These are phyloP conservation scores for Yarrowia osloensis DNA, from an alignment of 805 yeast genomes.

Conservation along the genomic window DNA sequence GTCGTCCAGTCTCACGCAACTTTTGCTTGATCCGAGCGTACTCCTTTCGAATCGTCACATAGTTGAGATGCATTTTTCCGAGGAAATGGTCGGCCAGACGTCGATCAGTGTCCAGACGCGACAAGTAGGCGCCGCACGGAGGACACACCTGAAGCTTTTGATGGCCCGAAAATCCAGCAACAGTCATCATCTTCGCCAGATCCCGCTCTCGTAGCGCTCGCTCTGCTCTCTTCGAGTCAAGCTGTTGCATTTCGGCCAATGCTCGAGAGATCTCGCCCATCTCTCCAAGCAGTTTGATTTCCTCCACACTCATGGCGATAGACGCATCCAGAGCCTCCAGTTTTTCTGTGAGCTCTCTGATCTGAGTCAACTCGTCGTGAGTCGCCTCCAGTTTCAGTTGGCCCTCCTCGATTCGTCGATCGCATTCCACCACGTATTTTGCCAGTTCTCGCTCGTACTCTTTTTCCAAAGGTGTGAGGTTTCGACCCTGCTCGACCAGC, in stretches of 20 bases:
- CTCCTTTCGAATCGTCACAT: constrained; percentile 63
- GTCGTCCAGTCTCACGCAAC: constrained; percentile 10
- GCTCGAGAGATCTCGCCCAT: constrained; percentile 56
- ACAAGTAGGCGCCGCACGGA: constrained; percentile 84
- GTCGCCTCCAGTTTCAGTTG: constrained; percentile 68
- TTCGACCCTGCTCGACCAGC: constrained; percentile 44
- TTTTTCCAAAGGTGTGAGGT: constrained; percentile 50
- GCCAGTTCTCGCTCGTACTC: constrained; percentile 53
- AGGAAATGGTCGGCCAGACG: constrained; percentile 86
- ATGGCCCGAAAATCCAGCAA: constrained; percentile 77
- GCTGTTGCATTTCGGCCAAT: constrained; percentile 47
- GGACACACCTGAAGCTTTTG: constrained; percentile 90
- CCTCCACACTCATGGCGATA: constrained; percentile 68
- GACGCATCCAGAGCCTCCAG: constrained; percentile 53
- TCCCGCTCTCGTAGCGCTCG: constrained; percentile 57
- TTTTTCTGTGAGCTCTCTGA: constrained; percentile 36
- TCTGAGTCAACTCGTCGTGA: constrained; percentile 65
- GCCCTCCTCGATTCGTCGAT: constrained; percentile 63
- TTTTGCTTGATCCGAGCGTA: constrained; percentile 35
- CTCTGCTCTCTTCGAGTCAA: constrained; percentile 47
- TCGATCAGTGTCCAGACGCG: constrained; percentile 82
- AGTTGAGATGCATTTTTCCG: constrained; percentile 85
- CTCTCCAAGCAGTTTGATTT: constrained; percentile 55
- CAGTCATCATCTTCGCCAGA: constrained; percentile 58
- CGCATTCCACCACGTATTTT: constrained; percentile 64